Conservation (phyloP, 208 protist genomes). For the Wallacemonas sp. region DNA sequence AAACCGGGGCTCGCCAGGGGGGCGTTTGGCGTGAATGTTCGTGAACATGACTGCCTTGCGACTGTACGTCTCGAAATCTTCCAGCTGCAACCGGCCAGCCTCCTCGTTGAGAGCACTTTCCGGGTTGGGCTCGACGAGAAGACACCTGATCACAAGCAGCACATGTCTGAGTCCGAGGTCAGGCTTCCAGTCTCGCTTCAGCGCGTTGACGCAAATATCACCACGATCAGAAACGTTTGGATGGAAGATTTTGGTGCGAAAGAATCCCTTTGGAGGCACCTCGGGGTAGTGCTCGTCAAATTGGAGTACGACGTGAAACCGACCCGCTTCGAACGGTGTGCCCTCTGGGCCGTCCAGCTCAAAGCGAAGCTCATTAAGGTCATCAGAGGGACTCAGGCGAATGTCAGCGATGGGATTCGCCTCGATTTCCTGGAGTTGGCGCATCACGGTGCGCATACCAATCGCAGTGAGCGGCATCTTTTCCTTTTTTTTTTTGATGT, state of each 20-base stretch:
- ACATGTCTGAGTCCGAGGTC: slow-evolving; percentile 95
- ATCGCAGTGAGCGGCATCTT: slow-evolving; percentile 73
- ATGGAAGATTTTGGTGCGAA: slow-evolving; percentile 99
- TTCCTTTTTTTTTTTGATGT: slow-evolving; percentile 21
- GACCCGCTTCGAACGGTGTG: slow-evolving; percentile 96
- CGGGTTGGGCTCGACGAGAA: slow-evolving; percentile 98
- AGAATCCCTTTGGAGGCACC: slow-evolving; percentile 96
- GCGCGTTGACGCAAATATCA: slow-evolving; percentile 98
- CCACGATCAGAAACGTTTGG: slow-evolving; percentile 98
- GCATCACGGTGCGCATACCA: slow-evolving; percentile 86
- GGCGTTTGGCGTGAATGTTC: slow-evolving; percentile 66
- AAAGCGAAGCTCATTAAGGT: slow-evolving; percentile 92
- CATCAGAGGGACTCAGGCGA: slow-evolving; percentile 77
- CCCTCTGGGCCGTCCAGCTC: slow-evolving; percentile 93
- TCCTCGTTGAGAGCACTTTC: slow-evolving; percentile 99
- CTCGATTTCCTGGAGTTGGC: slow-evolving; percentile 79
- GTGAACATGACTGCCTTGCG: slow-evolving; percentile 83
- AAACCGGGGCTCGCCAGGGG: slow-evolving; percentile 33
- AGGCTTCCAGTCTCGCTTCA: slow-evolving; percentile 98
- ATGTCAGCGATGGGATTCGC: slow-evolving; percentile 90
- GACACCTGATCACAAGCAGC: slow-evolving; percentile 94
- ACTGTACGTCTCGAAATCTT: slow-evolving; percentile 93
- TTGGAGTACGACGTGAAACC: slow-evolving; percentile 92
- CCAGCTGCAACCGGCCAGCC: slow-evolving; percentile 95
- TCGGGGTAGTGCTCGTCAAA: slow-evolving; percentile 94